Base-by-base conservation (phyloP, 1,284 basidiomycete species). In the Dichomitus squalens region DNA sequence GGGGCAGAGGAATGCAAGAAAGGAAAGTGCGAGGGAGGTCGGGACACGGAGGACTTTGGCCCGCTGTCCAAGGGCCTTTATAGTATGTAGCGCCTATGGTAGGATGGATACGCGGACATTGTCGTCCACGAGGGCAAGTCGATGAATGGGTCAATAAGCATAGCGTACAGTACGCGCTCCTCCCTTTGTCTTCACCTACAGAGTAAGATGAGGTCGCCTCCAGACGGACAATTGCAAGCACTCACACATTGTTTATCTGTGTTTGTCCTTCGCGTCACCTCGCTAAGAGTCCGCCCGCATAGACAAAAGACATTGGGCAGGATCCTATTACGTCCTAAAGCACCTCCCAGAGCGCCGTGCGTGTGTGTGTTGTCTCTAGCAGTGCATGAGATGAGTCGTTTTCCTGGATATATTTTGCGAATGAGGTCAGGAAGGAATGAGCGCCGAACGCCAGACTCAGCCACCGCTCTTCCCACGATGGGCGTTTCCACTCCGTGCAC, bases 11-110 rank as follows among this genome's bases (percentile, higher is more conserved):
- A 47, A 53, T 39, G 48, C 59, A 57, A 63, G 61, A 63, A 63
- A 63, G 61, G 64, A 61, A 64, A 55, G 58, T 57, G 58, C 44
- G 64, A 66, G 66, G 61, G 61, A 29, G 16, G 18, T 27, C 27
- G 44, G 44, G 29, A 18, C 59, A 61, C 58, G 60, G 44, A 58
- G 52, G 59, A 52, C 43, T 40, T 52, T 59, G 53, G 50, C 52
- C 52, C 57, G 53, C 52, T 56, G 60, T 53, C 60, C 65, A 59
- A 48, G 46, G 23, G 47, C 48, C 64, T 71, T 73, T 75, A 75
- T 72, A 73, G 52, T 53, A 57, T 44, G 47, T 23, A 39, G 50
- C 53, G 57, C 41, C 36, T 47, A 21, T 35, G 46, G 35, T 36
- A 34, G 25, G 51, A 31, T 48, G 49, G 48, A 35, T 53, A 53